phyloP scores from a whole-genome alignment of 2,329 filamentous ascomycete species.

The Chaetothyriales sp. region DNA sequence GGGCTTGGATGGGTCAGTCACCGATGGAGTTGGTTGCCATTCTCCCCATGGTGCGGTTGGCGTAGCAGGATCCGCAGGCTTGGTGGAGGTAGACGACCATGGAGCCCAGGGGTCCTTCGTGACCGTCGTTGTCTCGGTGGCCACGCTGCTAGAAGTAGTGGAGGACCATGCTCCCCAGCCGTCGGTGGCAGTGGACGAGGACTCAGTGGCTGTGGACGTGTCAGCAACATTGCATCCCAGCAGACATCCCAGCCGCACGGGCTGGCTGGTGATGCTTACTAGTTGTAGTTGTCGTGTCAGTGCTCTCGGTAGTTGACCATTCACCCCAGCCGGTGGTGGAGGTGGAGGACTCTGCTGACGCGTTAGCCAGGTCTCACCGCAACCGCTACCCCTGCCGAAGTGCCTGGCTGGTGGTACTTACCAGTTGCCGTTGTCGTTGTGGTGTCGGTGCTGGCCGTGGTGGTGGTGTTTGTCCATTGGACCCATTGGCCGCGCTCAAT shows the following conservation, averaged over 20 bases:
- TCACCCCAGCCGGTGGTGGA: slow-evolving; percentile 1
- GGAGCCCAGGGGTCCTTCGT: too few species aligned
- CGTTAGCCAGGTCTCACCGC: too few species aligned
- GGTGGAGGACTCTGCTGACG: too few species aligned
- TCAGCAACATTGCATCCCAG: too few species aligned
- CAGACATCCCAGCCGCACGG: too few species aligned
- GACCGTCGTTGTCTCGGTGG: too few species aligned
- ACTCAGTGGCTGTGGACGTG: too few species aligned
- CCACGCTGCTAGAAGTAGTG: too few species aligned
- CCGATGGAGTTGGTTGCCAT: not conserved
- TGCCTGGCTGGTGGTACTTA: too few species aligned
- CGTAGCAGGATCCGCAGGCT: not conserved
- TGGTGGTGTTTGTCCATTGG: slow-evolving; percentile 7
- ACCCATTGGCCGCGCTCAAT: slow-evolving; percentile 8
- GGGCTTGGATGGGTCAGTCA: slow-evolving; percentile 2
- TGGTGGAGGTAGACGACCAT: slow-evolving; percentile 8
- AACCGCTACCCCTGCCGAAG: too few species aligned
- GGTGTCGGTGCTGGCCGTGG: slow-evolving; percentile 11
- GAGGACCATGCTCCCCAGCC: slow-evolving; percentile 11
- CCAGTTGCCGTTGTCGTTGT: slow-evolving; percentile 17
- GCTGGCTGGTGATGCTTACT: slow-evolving; percentile 23
- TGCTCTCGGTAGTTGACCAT: slow-evolving; percentile 2
- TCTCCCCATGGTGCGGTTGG: not conserved
- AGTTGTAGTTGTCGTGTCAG: slow-evolving; percentile 10
- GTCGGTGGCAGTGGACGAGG: slow-evolving; percentile 23